Conservation (phyloP, 75 land plant genomes). For the Azolla pinnata region DNA sequence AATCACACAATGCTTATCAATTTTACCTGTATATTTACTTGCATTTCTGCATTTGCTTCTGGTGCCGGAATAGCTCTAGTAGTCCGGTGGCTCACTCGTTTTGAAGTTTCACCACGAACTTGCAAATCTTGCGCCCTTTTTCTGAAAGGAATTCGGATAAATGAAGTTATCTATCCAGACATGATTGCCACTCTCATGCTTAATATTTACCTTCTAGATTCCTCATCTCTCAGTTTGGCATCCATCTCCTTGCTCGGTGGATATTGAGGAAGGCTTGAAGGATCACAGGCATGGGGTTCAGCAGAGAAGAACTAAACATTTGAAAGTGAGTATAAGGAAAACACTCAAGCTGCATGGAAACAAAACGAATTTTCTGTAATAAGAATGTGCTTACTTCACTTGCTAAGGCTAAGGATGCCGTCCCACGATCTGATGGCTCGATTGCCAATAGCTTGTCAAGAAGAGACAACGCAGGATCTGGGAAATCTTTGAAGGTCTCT, state of each 20-base stretch:
- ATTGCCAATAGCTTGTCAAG: slow-evolving; percentile 4
- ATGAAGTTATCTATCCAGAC: no score
- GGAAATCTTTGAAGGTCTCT: slow-evolving; percentile 4
- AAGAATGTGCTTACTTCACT: slow-evolving; percentile 10
- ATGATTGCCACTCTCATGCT: no score
- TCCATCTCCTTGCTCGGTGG: slow-evolving; percentile 90
- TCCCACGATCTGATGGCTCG: neutral
- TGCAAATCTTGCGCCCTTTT: no score
- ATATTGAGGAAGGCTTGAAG: slow-evolving; percentile 76
- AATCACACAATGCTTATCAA: no score
- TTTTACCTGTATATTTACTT: slow-evolving; percentile 54
- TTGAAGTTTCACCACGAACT: slow-evolving; percentile 19
- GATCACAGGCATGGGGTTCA: slow-evolving; percentile 75
- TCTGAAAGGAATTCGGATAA: no score
- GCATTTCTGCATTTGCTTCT: slow-evolving; percentile 78
- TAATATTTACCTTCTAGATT: slow-evolving; percentile 50
- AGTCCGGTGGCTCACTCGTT: slow-evolving; percentile 30
- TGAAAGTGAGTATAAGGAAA: no score
- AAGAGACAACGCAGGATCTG: neutral
- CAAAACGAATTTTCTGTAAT: no score
- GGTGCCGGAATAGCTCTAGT: slow-evolving; percentile 70
- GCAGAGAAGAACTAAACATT: slow-evolving; percentile 46
- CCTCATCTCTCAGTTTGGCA: slow-evolving; percentile 61
- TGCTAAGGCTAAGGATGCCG: neutral
- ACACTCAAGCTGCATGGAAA: no score